Base-by-base conservation (phyloP, 192 early-diverging fungal species). In the Mortierella hygrophila region DNA sequence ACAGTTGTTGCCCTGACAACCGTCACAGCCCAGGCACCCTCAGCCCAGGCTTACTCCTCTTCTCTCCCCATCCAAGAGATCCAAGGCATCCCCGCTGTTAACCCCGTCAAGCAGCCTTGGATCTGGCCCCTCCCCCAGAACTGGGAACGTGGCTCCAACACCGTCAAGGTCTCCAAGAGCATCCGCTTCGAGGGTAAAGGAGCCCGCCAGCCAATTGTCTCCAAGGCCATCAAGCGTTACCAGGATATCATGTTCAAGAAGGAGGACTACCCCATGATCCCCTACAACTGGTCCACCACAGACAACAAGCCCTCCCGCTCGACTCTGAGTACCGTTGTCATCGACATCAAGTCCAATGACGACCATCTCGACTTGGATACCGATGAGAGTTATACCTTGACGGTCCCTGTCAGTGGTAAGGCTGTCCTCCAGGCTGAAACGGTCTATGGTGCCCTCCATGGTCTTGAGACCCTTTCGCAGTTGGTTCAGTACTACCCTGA, bases 361-460 rank as follows among this genome's bases (percentile, higher is more conserved):
- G 89, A 76, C 57, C 82, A 88, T 8, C 89, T 93, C 18, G 71
- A 74, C 40, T 74, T 93, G 37, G 91, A 89, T 52, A 92, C 89
- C 1, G 91, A 94, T 80, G 94, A 94, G 88, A 93, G 92, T 37
- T 94, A 94, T 79, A 85, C 83, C 42, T 89, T 94, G 75, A 88
- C 83, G 35, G 88, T 94, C 26, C 93, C 94, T 21, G 71, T 46
- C n/a, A 68, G 60, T n/a, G 54, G 80, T 0, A 79, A 72, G 29
- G 77, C 81, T 70, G 11, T 72, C 35, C 77, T 91, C 41, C 78
- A 76, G 49, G 89, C 91, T 0, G 26, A 78, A 26, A 89, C 82
- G n/a, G 55, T 88, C 42, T 90, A 87, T 77, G 91, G 91, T 71
- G 87, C 80, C 55, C 74, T 91, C 46, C 88, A 88, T 73, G 91